A percentile compares a stretch with the other conserved stretches of the same genome.
phyloP scores from a whole-genome alignment of 768 basidiomycete species.

The Pulveroboletus sp. region DNA sequence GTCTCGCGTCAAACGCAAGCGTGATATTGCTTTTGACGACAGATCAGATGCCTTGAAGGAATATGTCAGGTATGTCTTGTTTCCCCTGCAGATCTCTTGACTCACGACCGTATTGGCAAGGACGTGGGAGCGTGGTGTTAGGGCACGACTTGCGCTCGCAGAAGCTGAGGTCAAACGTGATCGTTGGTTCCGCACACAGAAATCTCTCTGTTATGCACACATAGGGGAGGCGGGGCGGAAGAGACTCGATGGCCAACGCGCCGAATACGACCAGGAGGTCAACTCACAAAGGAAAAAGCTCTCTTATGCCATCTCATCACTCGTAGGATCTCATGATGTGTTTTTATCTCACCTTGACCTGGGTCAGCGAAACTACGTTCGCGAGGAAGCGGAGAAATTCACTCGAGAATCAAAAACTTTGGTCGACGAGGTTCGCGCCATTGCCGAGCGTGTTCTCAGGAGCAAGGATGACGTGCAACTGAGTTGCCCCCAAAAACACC shows the following conservation, averaged over 20 bases:
- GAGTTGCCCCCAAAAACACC: not conserved
- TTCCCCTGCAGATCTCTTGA: not conserved
- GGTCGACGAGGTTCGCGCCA: constrained; percentile 20
- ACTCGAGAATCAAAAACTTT: constrained; percentile 24
- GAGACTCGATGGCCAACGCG: constrained; percentile 26
- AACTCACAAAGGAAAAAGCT: constrained; percentile 23
- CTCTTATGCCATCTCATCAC: constrained; percentile 20
- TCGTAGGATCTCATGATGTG: constrained; percentile 20
- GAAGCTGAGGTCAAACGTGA: constrained; percentile 29
- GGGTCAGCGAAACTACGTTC: constrained; percentile 25
- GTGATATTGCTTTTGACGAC: constrained; percentile 16
- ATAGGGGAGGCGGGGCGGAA: constrained; percentile 29
- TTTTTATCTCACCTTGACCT: constrained; percentile 23
- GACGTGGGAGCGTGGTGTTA: constrained; percentile 28
- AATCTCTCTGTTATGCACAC: constrained; percentile 26
- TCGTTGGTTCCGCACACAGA: constrained; percentile 30
- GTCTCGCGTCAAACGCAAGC: constrained; percentile 25
- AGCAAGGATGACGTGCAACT: constrained; percentile 9
- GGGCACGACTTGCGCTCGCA: constrained; percentile 20
- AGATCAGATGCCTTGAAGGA: constrained; percentile 25
- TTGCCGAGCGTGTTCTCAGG: constrained; percentile 19
- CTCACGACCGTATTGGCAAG: constrained; percentile 12
- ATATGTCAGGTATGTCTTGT: constrained; percentile 25
- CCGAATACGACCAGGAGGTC: constrained; percentile 25
- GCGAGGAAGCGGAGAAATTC: constrained; percentile 18